Base-by-base conservation (phyloP, 108 stramenopile species). In the Schizochytrium sp. region DNA sequence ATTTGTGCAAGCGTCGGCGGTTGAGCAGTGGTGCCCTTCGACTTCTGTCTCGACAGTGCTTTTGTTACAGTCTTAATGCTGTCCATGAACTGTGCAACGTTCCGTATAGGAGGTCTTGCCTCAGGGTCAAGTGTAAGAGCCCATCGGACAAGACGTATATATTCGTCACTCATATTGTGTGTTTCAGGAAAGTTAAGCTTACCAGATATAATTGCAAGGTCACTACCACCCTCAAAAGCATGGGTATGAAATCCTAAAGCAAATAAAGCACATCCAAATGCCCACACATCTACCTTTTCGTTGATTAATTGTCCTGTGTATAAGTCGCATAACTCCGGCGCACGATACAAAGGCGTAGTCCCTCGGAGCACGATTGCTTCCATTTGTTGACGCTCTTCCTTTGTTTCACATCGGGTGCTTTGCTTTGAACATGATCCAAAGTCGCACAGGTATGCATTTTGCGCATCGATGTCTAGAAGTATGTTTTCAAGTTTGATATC, bases 291-390 rank as follows among this genome's bases (percentile, higher is more conserved):
- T 1, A 87, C 83, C 49, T 56, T 4, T 13, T 19, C 61, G 41
- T 46, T 40, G 46, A 87, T 46, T 58, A 12, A 61, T 17, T 58
- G 15, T 17, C 87, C 72, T 17, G 41, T 17, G 50, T 87, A 50
- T 28, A 87, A 28, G 87, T 89, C 89, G 19, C 46, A 49, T 4
- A 89, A 59, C 87, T 89, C 89, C 12, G 89, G 89, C 13, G 89
- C 83, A 47, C 89, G 73, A 45, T 88, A 89, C 3, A 47, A 3
- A 10, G 59, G 50, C n/a, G 89, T 89, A 3, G 89, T 89, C 17
- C 56, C 46, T 5, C 57, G 57, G 42, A 28, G 13, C 1, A 89
- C 45, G 46, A 57, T 12, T 4, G 57, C 72, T 41, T 89, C 87
- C 76, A 38, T 47, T 47, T 17, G 15, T 40, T 83, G 76, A 0